Conservation (phyloP, 176 grass and related monocot species). For the Alopecurus myosuroides region DNA sequence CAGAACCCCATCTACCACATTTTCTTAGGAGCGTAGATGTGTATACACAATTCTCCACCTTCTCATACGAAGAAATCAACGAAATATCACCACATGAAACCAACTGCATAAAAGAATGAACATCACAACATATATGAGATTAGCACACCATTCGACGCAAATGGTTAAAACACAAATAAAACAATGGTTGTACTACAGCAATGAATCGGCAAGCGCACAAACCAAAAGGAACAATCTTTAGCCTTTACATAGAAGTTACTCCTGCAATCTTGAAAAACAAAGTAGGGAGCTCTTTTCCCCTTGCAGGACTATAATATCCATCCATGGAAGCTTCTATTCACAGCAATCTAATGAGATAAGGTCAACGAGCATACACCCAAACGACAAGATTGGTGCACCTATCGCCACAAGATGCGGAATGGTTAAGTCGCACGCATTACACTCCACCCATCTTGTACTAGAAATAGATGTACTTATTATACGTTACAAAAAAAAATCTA, state of each 20-base stretch:
- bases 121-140: not conserved
- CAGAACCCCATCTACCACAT: constrained; percentile 48
- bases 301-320: not conserved
- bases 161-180: not conserved
- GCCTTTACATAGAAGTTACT: not conserved
- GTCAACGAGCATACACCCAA: not conserved
- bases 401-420: not conserved
- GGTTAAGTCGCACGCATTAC: not conserved
- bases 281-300: not conserved
- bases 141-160: not conserved
- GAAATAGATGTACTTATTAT: not conserved
- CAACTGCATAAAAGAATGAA: constrained; percentile 39
- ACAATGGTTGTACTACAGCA: not conserved
- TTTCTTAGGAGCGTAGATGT: constrained; percentile 81
- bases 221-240: not conserved
- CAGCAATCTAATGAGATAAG: not conserved
- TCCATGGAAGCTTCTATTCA: not conserved
- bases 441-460: not conserved
- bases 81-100: constrained; percentile 86
- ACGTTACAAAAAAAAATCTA: not conserved
- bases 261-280: not conserved
- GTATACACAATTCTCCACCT: constrained; percentile 90
- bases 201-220: not conserved
- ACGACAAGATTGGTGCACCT: not conserved
- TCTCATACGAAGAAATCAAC: constrained; percentile 93